Conservation (phyloP, 805 yeast genomes). For the Starmerella kuoi region DNA sequence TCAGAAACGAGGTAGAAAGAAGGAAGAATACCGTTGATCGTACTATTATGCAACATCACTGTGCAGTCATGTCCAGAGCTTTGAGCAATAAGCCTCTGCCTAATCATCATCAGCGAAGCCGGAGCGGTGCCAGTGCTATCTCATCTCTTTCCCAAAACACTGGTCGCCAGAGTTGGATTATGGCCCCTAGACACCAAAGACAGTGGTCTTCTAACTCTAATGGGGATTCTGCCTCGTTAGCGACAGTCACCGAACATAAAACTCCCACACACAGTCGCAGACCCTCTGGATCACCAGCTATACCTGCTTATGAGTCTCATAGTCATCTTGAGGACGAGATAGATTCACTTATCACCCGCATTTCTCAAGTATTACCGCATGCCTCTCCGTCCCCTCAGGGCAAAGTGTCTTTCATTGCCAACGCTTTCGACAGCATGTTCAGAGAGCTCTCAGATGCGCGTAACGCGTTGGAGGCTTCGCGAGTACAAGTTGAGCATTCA, state of each 20-base stretch:
- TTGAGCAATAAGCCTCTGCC: conserved; percentile 18
- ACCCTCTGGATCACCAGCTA: neutral
- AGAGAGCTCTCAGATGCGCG: conserved; percentile 15
- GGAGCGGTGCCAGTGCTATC: conserved; percentile 8
- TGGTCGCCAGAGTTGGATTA: conserved; percentile 15
- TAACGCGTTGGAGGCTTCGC: conserved; percentile 15
- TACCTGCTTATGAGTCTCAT: neutral
- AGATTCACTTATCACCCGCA: conserved; percentile 9
- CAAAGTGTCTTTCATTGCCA: conserved; percentile 11
- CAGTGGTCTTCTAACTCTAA: conserved; percentile 6
- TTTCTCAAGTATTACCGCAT: conserved; percentile 14
- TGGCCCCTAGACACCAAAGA: conserved; percentile 12
- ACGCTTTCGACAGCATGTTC: conserved; percentile 16
- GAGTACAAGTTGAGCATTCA: conserved; percentile 15
- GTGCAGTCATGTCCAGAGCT: conserved; percentile 21
- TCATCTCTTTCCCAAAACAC: conserved; percentile 1
- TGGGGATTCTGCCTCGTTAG: conserved; percentile 5
- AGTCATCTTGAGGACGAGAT: conserved; percentile 12
- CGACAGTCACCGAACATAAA: conserved; percentile 8
- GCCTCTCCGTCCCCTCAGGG: conserved; percentile 18
- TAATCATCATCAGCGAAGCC: conserved; percentile 15
- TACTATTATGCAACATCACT: conserved; percentile 20
- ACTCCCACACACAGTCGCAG: neutral
- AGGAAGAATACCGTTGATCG: conserved; percentile 15
- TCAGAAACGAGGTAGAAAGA: conserved; percentile 9